Conservation (phyloP, 2,329 filamentous ascomycete genomes). For the Eutypa lata region DNA sequence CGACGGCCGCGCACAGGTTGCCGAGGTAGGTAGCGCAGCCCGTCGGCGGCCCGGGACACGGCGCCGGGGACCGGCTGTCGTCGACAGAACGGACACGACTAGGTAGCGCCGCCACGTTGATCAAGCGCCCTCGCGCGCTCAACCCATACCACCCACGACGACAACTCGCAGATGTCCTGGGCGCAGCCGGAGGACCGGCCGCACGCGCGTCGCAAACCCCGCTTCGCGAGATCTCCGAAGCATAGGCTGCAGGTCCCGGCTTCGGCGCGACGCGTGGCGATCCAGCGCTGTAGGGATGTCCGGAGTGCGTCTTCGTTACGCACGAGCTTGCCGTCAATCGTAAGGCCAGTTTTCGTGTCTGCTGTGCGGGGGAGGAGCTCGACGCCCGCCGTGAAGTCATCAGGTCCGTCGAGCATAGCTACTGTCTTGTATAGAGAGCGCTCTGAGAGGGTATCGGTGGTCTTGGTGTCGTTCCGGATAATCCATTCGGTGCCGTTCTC, state of each 20-base stretch:
- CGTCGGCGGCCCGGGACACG: slow-evolving; percentile 21
- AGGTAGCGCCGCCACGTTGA: slow-evolving; percentile 49
- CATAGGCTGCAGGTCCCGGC: slow-evolving; percentile 43
- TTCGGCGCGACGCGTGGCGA: slow-evolving; percentile 35
- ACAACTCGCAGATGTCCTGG: slow-evolving; percentile 42
- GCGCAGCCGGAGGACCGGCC: slow-evolving; percentile 42
- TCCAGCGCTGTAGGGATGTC: slow-evolving; percentile 32
- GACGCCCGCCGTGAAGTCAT: slow-evolving; percentile 34
- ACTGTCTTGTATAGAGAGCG: slow-evolving; percentile 38
- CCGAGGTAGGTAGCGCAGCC: slow-evolving; percentile 36
- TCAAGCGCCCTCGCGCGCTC: slow-evolving; percentile 38
- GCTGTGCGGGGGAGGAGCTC: slow-evolving; percentile 27
- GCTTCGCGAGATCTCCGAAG: slow-evolving; percentile 36
- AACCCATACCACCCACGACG: slow-evolving; percentile 42
- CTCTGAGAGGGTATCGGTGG: slow-evolving; percentile 35
- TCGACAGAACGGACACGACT: slow-evolving; percentile 48
- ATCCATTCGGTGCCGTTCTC: slow-evolving; percentile 44
- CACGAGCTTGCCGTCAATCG: slow-evolving; percentile 37
- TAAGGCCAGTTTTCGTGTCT: slow-evolving; percentile 18
- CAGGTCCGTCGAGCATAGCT: slow-evolving; percentile 25
- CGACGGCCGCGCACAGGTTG: slow-evolving; percentile 35
- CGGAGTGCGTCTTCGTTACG: slow-evolving; percentile 37
- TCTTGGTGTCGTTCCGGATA: slow-evolving; percentile 35
- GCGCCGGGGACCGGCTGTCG: slow-evolving; percentile 36
- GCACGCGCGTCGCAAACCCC: slow-evolving; percentile 31